Conservation (phyloP, 345 rosid species). For the Populus tremula region DNA sequence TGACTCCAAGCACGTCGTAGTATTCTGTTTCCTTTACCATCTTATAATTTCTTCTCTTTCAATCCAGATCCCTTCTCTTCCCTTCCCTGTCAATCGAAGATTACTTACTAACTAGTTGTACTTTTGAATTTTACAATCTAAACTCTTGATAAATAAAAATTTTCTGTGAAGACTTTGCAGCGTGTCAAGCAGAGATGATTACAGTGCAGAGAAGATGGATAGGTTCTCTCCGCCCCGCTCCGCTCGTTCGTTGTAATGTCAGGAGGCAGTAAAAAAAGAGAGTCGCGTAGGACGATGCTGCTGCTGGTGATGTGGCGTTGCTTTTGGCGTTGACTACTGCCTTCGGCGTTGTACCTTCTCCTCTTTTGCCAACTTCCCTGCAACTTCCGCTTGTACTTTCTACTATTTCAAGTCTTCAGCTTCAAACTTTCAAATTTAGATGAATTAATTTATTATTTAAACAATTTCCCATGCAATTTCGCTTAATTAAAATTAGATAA, state of each 20-base stretch:
- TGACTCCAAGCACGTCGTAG: slow-evolving; percentile 91
- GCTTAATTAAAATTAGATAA: too few species aligned
- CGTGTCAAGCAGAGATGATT: too few species aligned
- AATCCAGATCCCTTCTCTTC: slow-evolving; percentile 8
- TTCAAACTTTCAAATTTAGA: too few species aligned
- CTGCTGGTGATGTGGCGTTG: background rate
- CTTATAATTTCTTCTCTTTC: slow-evolving; percentile 10
- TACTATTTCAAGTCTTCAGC: too few species aligned
- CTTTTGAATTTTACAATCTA: background rate
- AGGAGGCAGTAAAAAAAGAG: background rate
- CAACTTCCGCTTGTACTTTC: background rate
- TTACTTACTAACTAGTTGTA: background rate
- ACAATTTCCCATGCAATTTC: too few species aligned
- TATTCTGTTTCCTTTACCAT: slow-evolving; percentile 96
- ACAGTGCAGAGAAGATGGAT: too few species aligned
- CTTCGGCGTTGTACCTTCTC: slow-evolving; percentile 2
- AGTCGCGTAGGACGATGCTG: background rate
- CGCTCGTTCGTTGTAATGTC: too few species aligned
- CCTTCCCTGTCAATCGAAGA: background rate
- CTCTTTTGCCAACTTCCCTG: background rate
- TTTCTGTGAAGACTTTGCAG: too few species aligned
- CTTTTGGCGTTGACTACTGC: background rate
- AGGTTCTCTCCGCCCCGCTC: too few species aligned
- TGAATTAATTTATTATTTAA: too few species aligned
- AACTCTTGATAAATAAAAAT: background rate